These are phyloP conservation scores for Sporothrix brunneoviolacea DNA, from an alignment of 2,329 filamentous ascomycete species.

Conservation along the genomic window DNA sequence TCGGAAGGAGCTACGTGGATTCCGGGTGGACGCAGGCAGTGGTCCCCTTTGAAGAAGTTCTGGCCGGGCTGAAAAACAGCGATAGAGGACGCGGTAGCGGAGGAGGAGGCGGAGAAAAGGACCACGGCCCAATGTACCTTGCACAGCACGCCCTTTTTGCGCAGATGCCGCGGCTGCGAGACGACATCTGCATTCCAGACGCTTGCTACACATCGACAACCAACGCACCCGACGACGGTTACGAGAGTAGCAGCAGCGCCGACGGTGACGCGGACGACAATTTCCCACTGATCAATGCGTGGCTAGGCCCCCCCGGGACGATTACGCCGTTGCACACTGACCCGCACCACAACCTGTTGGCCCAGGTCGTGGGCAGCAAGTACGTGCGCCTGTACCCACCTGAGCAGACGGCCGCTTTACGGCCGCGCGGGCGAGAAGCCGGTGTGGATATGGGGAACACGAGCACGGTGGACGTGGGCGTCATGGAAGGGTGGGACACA, in stretches of 20 bases:
- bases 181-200: conserved; percentile 75
- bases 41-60: conserved; percentile 65
- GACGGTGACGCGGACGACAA: neutral
- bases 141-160: conserved; percentile 84
- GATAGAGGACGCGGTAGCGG: neutral
- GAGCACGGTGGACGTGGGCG: conserved; percentile 68
- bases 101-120: neutral
- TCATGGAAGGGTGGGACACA: conserved; percentile 55
- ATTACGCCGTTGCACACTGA: conserved; percentile 93
- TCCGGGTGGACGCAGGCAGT: conserved; percentile 77
- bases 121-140: conserved; percentile 63
- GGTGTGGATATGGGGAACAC: conserved; percentile 93
- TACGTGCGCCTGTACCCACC: conserved; percentile 87
- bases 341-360: conserved; percentile 86
- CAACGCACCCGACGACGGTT: conserved; percentile 19
- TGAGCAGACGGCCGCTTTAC: conserved; percentile 46
- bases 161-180: conserved; percentile 69
- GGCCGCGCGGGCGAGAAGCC: conserved; percentile 55
- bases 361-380: conserved; percentile 83
- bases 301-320: conserved; percentile 83
- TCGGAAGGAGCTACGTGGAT: conserved; percentile 84
- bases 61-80: conserved; percentile 36
- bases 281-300: conserved; percentile 46
- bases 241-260: neutral
- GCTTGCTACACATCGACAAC: conserved; percentile 67